Base-by-base conservation (phyloP, 306 rosid species). In the Macrotyloma uniflorum region DNA sequence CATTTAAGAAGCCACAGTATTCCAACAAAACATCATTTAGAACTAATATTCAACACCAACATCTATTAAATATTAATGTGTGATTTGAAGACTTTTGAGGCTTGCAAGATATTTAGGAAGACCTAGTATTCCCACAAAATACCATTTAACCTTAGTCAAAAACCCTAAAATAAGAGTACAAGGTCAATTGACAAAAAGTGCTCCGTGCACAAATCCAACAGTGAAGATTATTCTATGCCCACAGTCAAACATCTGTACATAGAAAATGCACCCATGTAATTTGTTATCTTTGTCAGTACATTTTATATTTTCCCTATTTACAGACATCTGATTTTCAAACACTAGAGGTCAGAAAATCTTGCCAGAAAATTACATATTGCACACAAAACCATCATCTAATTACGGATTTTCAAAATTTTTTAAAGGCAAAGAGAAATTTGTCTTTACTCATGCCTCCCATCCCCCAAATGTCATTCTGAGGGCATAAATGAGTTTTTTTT, bases 11-110 rank as follows among this genome's bases (percentile, higher is more conserved):
- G 35, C 49, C 32, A 23, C 12, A 36, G 20, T 49, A 62, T 7
- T 47, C 45, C 45, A 61, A 79, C 77, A 32, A 70, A 79, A 26
- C 50, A 46, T 45, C 61, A 43, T 43, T n/a, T n/a, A n/a, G n/a
- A n/a, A n/a, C n/a, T n/a, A 12, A 38, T 33, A 26, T 30, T 77
- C 68, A 26, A 72, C 49, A 50, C 62, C 50, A 15, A 26, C 38
- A 73, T 42, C 32, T 40, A 54, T 54, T 55, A 54, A 23, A 47
- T 47, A 47, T 6, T 47, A 47, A 16, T 47, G 20, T 30, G n/a
- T 30, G n/a, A 51, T 51, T 51, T 8, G 45, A 45, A 38, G 72
- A 26, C 61, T 53, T 42, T 42, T 22, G 14, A 67, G 28, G 15
- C 38, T 14, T 22, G 16, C 23, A 12, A 46, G 38, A 67, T 58